Evolutionary conservation across 2,329 filamentous ascomycete genomes (phyloP).

Genomic region (Stemphylium vesicarium): DNA sequence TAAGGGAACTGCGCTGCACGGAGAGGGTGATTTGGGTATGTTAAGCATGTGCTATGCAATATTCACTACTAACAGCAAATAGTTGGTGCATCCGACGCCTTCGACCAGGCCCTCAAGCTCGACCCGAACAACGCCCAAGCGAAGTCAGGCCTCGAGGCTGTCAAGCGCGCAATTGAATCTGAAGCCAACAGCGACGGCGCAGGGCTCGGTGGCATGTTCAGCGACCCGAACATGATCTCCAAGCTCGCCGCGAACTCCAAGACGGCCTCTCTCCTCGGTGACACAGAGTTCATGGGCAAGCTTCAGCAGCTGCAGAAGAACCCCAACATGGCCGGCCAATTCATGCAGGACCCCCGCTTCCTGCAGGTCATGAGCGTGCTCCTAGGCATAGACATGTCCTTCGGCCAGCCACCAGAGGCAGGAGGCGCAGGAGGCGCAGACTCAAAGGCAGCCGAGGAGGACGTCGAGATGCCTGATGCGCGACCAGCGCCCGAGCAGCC

Average conservation of each 20-base stretch:
- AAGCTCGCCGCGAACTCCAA: slow-evolving; percentile 96
- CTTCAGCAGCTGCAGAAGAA: slow-evolving; percentile 81
- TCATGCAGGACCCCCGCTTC: slow-evolving; percentile 90
- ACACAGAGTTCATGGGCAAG: slow-evolving; percentile 88
- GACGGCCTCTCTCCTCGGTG: slow-evolving; percentile 80
- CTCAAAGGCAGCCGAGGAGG: slow-evolving; percentile 66
- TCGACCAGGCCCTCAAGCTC: slow-evolving; percentile 90
- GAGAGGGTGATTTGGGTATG: slow-evolving; percentile 77
- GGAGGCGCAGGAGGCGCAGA: slow-evolving; percentile 48
- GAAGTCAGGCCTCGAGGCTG: slow-evolving; percentile 83
- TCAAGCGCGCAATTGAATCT: slow-evolving; percentile 85
- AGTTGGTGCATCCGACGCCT: slow-evolving; percentile 85
- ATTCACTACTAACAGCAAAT: slow-evolving; percentile 17
- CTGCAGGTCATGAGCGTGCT: slow-evolving; percentile 92
- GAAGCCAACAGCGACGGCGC: slow-evolving; percentile 72
- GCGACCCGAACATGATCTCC: slow-evolving; percentile 84
- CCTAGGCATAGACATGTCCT: slow-evolving; percentile 90
- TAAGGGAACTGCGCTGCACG: slow-evolving; percentile 90
- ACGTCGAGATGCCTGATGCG: slow-evolving; percentile 80
- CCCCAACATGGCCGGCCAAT: slow-evolving; percentile 76
- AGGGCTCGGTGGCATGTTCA: slow-evolving; percentile 91
- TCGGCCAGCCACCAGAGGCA: slow-evolving; percentile 61
- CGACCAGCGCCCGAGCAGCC: slow-evolving; percentile 61
- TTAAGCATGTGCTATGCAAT: background rate
- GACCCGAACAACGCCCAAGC: slow-evolving; percentile 92